These are phyloP conservation scores for Colletotrichum spaethianum DNA, from an alignment of 2,329 filamentous ascomycete genomes.

Conservation along the genomic window DNA sequence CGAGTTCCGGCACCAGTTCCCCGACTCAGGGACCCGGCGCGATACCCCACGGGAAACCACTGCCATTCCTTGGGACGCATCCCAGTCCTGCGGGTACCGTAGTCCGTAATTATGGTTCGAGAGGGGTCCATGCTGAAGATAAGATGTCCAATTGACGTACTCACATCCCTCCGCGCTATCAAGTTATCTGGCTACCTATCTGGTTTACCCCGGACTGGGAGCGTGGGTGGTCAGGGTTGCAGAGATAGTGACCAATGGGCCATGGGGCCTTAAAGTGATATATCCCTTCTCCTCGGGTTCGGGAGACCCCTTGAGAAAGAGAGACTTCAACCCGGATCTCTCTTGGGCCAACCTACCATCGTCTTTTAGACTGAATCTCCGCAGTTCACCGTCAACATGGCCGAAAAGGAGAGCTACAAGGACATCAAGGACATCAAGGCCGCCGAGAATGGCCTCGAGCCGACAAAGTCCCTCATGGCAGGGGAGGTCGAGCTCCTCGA, in stretches of 20 bases:
- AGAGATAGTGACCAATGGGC: slow-evolving; percentile 34
- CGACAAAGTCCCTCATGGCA: slow-evolving; percentile 34
- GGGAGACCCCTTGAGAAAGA: neutral
- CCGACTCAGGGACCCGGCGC: slow-evolving; percentile 9
- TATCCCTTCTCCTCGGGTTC: neutral
- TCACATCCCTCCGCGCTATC: slow-evolving; percentile 22
- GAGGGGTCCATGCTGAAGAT: slow-evolving; percentile 17
- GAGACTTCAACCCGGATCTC: neutral
- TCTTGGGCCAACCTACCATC: neutral
- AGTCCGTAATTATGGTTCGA: slow-evolving; percentile 7
- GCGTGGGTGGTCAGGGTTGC: neutral
- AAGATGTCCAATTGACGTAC: slow-evolving; percentile 16
- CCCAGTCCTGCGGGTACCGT: slow-evolving; percentile 15
- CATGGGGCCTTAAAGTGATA: slow-evolving; percentile 27
- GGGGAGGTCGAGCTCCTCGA: slow-evolving; percentile 55
- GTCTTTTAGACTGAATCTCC: neutral
- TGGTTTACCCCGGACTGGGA: slow-evolving; percentile 32
- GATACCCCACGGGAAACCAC: slow-evolving; percentile 26
- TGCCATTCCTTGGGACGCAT: neutral
- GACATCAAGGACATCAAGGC: slow-evolving; percentile 26
- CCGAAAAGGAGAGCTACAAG: neutral
- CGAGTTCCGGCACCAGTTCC: neutral
- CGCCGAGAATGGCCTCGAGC: slow-evolving; percentile 38
- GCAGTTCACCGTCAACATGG: slow-evolving; percentile 9
- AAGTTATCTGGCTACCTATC: slow-evolving; percentile 9